Base-by-base conservation (phyloP, 768 basidiomycete genomes). In the Pisolithus tinctorius region DNA sequence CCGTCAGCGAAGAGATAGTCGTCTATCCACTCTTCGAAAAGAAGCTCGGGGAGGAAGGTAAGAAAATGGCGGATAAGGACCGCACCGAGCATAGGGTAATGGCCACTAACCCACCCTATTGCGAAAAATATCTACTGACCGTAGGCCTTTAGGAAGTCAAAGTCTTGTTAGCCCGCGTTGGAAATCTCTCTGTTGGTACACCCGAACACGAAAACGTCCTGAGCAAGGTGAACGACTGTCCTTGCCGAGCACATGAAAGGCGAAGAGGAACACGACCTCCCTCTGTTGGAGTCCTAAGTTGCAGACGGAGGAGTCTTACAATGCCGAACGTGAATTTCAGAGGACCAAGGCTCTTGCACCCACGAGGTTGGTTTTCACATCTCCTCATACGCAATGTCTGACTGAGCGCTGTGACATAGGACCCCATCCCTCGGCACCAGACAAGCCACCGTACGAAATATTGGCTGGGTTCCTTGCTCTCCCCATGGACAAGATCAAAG, bases 1-100 rank as follows among this genome's bases (percentile, higher is more conserved):
- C 81, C 4, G 75, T 78, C 6, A 80, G 75, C 13, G 82, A 84
- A 60, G 83, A 85, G 61, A 74, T 83, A 37, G 70, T 84, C 36
- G 76, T 83, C 1, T 84, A 84, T 57, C 82, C 82, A 13, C 70
- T 82, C 43, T 76, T 83, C 71, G 81, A 83, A 58, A 69, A 74
- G 52, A 69, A 77, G 49, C 74, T 83, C 50, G 82, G 82, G 5
- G 65, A 66, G 2, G 60, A 77, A 55, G 83, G 82, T 4, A 61
- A 63, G 43, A 49, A 73, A 40, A 71, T 83, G 16, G 75, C 82
- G 0, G 74, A 81, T 53, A 65, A 77, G 30, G 83, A 84, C 60
- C 71, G 80, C 11, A 69, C 59, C 16, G 80, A 83, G 34, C 83
- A 85, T 56, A 73, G 75, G 63, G 80, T 80, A 52, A 41, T 5